Conservation (phyloP, 768 basidiomycete species). For the Trametopsis cervina region DNA sequence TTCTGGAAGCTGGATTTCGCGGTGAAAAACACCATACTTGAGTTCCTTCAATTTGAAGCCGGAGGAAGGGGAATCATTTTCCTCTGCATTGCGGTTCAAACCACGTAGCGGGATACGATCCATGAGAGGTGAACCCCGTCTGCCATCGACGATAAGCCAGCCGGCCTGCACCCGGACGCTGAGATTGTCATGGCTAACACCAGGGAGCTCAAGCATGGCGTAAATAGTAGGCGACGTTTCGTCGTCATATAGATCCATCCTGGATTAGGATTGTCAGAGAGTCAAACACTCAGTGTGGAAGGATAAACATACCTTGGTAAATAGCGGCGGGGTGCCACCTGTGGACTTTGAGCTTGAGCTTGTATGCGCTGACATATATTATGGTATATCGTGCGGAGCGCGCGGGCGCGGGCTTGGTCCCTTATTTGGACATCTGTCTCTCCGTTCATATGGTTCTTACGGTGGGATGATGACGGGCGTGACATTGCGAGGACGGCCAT, state of each 20-base stretch:
- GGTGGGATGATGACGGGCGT: neutral
- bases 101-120: conserved; percentile 13
- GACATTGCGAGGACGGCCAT: conserved; percentile 10
- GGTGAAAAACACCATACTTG: conserved; percentile 33
- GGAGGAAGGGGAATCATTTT: neutral
- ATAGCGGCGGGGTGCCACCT: neutral
- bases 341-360: neutral
- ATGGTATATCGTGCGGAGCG: conserved; percentile 1
- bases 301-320: conserved; percentile 3
- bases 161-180: conserved; percentile 27
- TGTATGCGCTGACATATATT: neutral
- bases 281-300: neutral
- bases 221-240: conserved; percentile 25
- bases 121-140: conserved; percentile 20
- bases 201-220: conserved; percentile 34
- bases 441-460: neutral
- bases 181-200: conserved; percentile 30
- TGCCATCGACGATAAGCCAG: conserved; percentile 29
- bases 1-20: conserved; percentile 28
- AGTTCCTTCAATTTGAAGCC: conserved; percentile 26
- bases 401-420: conserved; percentile 1
- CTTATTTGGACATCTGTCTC: neutral
- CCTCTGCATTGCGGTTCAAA: conserved; percentile 2
- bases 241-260: conserved; percentile 35
- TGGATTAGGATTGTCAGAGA: conserved; percentile 7